These are phyloP conservation scores for Neophaeococcomyces aloes DNA, from an alignment of 2,329 filamentous ascomycete species.

Conservation along the genomic window DNA sequence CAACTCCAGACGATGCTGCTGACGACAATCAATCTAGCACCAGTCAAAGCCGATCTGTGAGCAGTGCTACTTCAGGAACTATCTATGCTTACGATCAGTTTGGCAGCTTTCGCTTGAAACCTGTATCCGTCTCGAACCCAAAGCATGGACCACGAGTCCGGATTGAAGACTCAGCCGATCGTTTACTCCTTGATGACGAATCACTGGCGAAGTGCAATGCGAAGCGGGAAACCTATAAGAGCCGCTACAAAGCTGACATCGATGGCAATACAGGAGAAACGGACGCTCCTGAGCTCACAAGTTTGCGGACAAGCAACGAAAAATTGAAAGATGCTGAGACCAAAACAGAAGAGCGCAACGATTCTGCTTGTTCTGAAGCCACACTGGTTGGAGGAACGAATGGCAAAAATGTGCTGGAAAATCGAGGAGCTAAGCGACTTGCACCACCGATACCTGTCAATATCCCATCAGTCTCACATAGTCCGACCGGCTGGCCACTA, in stretches of 20 bases:
- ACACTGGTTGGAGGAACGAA: too few species aligned
- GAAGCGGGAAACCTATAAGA: slow-evolving; percentile 4
- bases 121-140: background rate
- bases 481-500: slow-evolving; percentile 4
- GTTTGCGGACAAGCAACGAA: background rate
- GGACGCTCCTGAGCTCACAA: background rate
- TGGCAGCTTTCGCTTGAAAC: slow-evolving; percentile 3
- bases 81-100: slow-evolving; percentile 5
- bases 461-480: background rate
- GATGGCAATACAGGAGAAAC: background rate
- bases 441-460: slow-evolving; percentile 1
- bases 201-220: background rate
- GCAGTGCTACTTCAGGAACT: slow-evolving; percentile 2
- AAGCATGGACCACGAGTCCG: background rate
- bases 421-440: background rate
- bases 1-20: background rate
- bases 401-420: too few species aligned
- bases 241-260: background rate
- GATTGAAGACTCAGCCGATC: slow-evolving; percentile 5
- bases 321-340: too few species aligned
- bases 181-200: slow-evolving; percentile 2
- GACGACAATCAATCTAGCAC: background rate
- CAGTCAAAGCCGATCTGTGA: background rate
- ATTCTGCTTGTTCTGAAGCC: too few species aligned
- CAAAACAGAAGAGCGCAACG: too few species aligned